Evolutionary conservation across 176 grass and related monocot species (phyloP), one percentile per base, ranked within the genome.

Genomic region (Panicum miliaceum): DNA sequence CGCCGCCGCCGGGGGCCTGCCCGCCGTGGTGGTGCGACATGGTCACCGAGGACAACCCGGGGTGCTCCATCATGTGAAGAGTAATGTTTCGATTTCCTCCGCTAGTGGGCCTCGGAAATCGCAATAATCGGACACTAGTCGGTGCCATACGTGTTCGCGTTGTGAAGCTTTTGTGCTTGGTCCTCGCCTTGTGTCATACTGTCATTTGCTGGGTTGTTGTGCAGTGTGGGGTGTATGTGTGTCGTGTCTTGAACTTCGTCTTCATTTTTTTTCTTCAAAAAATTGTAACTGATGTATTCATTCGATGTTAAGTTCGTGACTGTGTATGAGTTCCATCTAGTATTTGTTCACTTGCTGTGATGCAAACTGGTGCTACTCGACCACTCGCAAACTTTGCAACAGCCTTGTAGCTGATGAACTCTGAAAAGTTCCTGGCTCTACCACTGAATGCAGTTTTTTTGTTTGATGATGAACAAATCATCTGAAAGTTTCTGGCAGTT

Each of bases 41-140:
- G 15, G 16, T 35, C 38, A 52, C 71, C 26, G 35, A 79, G 26
- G 76, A 79, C 8, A 64, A 18, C 76, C 35, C 23, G 57, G 57
- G 25, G 9, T 79, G 76, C 41, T 34, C 42, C 59, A 34, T 79
- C 59, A 64, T 79, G n/a, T n/a, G n/a, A n/a, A n/a, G n/a, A n/a
- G n/a, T n/a, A n/a, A n/a, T n/a, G n/a, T n/a, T n/a, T n/a, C n/a
- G n/a, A n/a, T n/a, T n/a, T n/a, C n/a, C n/a, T n/a, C n/a, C n/a
- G n/a, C n/a, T n/a, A n/a, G n/a, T n/a, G n/a, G n/a, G n/a, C n/a
- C n/a, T 75, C 78, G 26, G 32, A 65, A 42, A 43, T 35, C 12
- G 11, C 14, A 88, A 84, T 88, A 84, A 79, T 65, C 23, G 27
- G 10, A 64, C 7, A 7, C 26, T 78, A 29, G 4, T 43, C n/a